Evolutionary conservation across 805 yeast species (phyloP), one percentile per base, ranked within the genome.

Genomic region (Candida morakotiae): DNA sequence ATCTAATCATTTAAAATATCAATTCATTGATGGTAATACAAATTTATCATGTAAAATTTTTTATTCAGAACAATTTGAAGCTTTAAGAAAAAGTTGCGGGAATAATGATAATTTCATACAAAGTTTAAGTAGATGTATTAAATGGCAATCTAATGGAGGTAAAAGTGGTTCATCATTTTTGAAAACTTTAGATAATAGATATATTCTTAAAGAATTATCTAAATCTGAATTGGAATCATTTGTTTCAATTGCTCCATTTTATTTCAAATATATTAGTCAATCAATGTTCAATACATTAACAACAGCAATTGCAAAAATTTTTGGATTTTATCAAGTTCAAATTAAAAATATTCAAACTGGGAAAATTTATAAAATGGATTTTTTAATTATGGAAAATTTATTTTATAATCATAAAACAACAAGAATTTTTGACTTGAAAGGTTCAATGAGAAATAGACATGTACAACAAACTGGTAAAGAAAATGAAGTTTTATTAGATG

Each of bases 101-200:
- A 77, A 81, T 39, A 78, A 78, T 40, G 82, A 75, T 4, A 75
- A 74, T 47, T 93, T 82, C 47, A 78, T 93, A 28, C 96, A 88
- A 55, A 88, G 97, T 58, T 71, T 94, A 32, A 81, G 96, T 4
- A 65, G 98, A 43, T 93, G 99, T 62, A 79, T 88, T 10, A 86
- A 88, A 53, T 94, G 98, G 98, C 89, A 91, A 51, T 83, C 95
- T 0, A 77, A 81, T 19, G 99, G 99, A 27, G 99, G 99, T 25
- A 93, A 93, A 55, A 86, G 96, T 56, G 97, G 98, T 0, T 87
- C 96, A 2, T 87, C 87, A 2, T 93, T 93, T 56, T 67, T 93
- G 58, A 93, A 93, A 53, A 93, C 98, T 0, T 62, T 87, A 31
- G 98, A 93, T 61, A 87, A 88, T 52, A 64, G 98, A 41, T 81